Percentiles rank a stretch among this genome's conserved stretches.
phyloP scores from a whole-genome alignment of 164 flowering plant species.

The Aristolochia fimbriata region DNA sequence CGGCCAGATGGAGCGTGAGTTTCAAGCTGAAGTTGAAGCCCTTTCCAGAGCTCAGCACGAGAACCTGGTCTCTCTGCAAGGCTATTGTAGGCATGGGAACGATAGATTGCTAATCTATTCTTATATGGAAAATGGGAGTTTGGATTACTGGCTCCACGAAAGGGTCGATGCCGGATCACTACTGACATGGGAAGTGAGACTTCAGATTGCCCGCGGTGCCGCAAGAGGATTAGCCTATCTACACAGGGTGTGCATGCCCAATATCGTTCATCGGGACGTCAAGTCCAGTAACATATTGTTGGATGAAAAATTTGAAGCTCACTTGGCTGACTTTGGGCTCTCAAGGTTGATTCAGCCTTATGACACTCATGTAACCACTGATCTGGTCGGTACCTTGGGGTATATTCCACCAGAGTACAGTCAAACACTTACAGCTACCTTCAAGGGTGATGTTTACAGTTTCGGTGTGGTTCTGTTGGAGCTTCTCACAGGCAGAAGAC shows the following conservation, averaged over 20 bases:
- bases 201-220: slow-evolving; percentile 58
- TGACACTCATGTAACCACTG: slow-evolving; percentile 77
- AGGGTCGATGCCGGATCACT: slow-evolving; percentile 40
- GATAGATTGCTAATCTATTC: slow-evolving; percentile 62
- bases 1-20: slow-evolving; percentile 73
- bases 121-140: slow-evolving; percentile 73
- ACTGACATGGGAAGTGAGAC: slow-evolving; percentile 57
- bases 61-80: slow-evolving; percentile 67
- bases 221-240: slow-evolving; percentile 64
- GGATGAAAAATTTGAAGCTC: slow-evolving; percentile 62
- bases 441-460: slow-evolving; percentile 76
- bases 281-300: slow-evolving; percentile 82
- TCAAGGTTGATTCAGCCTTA: slow-evolving; percentile 59
- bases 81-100: slow-evolving; percentile 43
- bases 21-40: slow-evolving; percentile 68
- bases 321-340: slow-evolving; percentile 83
- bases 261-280: slow-evolving; percentile 67
- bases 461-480: slow-evolving; percentile 84
- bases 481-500: slow-evolving; percentile 74
- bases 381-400: slow-evolving; percentile 78
- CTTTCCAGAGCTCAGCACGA: slow-evolving; percentile 69
- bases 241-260: slow-evolving; percentile 63
- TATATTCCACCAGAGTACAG: slow-evolving; percentile 88
- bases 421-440: slow-evolving; percentile 60
- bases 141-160: slow-evolving; percentile 88